Conservation (phyloP, 192 early-diverging fungal species). For the Coemansia sp. region DNA sequence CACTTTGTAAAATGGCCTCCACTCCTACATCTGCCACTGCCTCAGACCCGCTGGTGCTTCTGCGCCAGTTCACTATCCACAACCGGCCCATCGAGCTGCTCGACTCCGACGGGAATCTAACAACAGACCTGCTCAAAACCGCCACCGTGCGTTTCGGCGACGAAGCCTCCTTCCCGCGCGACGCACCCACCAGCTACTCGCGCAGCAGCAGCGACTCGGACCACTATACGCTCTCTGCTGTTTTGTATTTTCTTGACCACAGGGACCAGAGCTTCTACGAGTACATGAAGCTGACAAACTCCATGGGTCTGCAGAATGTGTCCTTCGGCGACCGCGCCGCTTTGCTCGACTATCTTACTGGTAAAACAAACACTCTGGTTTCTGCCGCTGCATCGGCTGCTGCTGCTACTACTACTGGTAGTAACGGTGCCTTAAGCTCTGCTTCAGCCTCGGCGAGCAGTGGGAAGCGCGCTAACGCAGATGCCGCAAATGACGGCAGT, state of each 20-base stretch:
- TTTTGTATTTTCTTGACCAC: constrained; percentile 70
- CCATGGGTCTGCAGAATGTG: constrained; percentile 61
- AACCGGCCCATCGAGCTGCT: constrained; percentile 56
- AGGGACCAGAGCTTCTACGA: constrained; percentile 63
- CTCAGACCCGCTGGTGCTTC: constrained; percentile 55
- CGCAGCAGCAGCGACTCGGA: constrained; percentile 58
- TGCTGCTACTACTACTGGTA: not conserved
- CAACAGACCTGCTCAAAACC: constrained; percentile 48
- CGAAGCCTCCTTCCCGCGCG: constrained; percentile 59
- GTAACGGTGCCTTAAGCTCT: not conserved
- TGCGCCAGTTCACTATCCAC: constrained; percentile 60
- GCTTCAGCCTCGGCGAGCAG: not conserved
- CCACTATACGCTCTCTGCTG: constrained; percentile 66
- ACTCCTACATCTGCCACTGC: constrained; percentile 2
- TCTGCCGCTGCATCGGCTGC: not conserved
- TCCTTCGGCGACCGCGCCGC: constrained; percentile 71
- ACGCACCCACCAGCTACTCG: constrained; percentile 56
- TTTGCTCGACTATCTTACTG: constrained; percentile 72
- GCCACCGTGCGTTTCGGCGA: constrained; percentile 57
- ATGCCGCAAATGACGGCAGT: constrained; percentile 11
- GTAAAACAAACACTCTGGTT: constrained; percentile 43
- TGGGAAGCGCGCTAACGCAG: constrained; percentile 1
- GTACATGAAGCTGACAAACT: constrained; percentile 66
- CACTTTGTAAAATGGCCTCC: not conserved
- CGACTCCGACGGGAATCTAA: constrained; percentile 37